A percentile compares a stretch with the other conserved stretches of the same genome.
Evolutionary conservation across 192 early-diverging fungal genomes (phyloP).

Genomic region (Chytriomyces sp.): DNA sequence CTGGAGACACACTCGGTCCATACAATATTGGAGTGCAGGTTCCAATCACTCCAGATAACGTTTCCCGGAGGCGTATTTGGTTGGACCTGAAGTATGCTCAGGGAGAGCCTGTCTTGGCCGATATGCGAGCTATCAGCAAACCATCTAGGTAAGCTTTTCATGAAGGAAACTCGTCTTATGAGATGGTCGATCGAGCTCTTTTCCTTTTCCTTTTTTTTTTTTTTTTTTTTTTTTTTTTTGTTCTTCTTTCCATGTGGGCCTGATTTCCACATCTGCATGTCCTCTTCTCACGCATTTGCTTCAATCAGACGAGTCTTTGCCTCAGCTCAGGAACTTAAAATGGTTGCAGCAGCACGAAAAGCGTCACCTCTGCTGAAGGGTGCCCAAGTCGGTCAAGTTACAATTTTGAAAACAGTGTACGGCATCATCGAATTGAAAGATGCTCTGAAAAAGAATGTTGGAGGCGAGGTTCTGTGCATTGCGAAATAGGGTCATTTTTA

Average conservation of each 20-base stretch:
- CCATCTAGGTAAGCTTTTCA: slow-evolving; percentile 43
- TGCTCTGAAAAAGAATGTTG: slow-evolving; percentile 80
- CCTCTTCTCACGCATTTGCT: neutral
- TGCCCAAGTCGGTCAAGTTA: slow-evolving; percentile 86
- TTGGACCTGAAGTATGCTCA: slow-evolving; percentile 92
- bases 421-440: slow-evolving; percentile 92
- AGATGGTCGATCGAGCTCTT: neutral
- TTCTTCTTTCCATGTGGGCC: neutral
- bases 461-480: slow-evolving; percentile 84
- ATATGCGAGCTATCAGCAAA: slow-evolving; percentile 83
- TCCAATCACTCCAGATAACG: slow-evolving; percentile 79
- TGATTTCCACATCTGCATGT: neutral
- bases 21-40: slow-evolving; percentile 60
- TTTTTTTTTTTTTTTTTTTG: neutral
- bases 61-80: slow-evolving; percentile 88
- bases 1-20: slow-evolving; percentile 80
- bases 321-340: slow-evolving; percentile 78
- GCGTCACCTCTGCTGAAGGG: slow-evolving; percentile 76
- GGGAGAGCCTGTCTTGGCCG: slow-evolving; percentile 73
- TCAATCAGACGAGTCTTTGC: slow-evolving; percentile 46
- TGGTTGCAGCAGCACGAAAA: slow-evolving; percentile 71
- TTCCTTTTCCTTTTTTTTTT: neutral
- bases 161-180: neutral
- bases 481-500: slow-evolving; percentile 33
- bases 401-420: slow-evolving; percentile 82